Evolutionary conservation across 768 basidiomycete species (phyloP).

Genomic region (Mycena chlorophos): DNA sequence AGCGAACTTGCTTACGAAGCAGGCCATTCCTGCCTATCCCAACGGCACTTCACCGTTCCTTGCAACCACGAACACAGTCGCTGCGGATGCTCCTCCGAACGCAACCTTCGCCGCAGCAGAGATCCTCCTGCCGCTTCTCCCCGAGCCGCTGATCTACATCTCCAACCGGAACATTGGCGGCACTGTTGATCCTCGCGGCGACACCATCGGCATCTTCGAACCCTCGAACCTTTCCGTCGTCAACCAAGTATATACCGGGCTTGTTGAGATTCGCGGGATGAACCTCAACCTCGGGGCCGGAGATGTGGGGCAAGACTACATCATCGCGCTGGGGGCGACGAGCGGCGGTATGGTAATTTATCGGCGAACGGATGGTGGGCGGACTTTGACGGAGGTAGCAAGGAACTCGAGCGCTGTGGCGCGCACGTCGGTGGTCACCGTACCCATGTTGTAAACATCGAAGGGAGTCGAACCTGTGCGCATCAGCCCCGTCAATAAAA

Average conservation of each 20-base stretch:
- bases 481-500: too few relatives aligned
- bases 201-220: constrained; percentile 65
- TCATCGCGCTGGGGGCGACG: constrained; percentile 1
- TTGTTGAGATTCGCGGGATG: constrained; percentile 69
- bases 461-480: too few relatives aligned
- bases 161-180: constrained; percentile 68
- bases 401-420: constrained; percentile 9
- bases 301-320: background rate
- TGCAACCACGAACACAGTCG: constrained; percentile 51
- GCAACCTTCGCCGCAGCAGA: constrained; percentile 58
- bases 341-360: constrained; percentile 9
- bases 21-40: constrained; percentile 52
- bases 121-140: constrained; percentile 55
- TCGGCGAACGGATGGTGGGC: background rate
- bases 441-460: background rate
- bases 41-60: constrained; percentile 52
- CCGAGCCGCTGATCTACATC: constrained; percentile 54
- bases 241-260: constrained; percentile 58
- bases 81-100: constrained; percentile 39
- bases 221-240: constrained; percentile 38
- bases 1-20: constrained; percentile 44
- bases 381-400: constrained; percentile 1
- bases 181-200: constrained; percentile 49
- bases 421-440: background rate
- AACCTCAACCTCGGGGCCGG: constrained; percentile 47